Conservation (phyloP, 352 stramenopile genomes). For the Phytophthora fragariaefolia region DNA sequence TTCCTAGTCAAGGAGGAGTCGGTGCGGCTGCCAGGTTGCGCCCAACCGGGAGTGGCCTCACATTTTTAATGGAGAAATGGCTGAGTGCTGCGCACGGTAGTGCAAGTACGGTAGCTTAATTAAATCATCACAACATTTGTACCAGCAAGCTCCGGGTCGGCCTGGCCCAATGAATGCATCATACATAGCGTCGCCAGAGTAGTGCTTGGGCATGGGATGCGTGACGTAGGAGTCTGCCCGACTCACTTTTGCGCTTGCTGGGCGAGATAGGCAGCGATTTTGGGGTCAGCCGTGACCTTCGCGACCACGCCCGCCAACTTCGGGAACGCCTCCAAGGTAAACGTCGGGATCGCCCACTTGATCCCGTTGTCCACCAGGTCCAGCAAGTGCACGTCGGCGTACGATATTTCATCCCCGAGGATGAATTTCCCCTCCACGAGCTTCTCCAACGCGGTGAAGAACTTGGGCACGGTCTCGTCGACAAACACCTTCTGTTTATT, state of each 20-base stretch:
- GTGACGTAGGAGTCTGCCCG: no score
- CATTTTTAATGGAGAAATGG: no score
- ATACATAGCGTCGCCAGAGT: no score
- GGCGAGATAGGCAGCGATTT: neutral
- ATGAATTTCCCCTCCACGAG: constrained; percentile 59
- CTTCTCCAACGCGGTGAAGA: constrained; percentile 48
- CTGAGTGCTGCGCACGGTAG: constrained; percentile 1
- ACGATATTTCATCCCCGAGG: constrained; percentile 48
- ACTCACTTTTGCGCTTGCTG: neutral
- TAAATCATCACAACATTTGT: no score
- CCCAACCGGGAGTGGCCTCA: no score
- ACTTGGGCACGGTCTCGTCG: constrained; percentile 44
- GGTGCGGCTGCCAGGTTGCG: no score
- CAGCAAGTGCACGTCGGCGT: constrained; percentile 2
- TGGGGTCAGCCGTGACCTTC: neutral
- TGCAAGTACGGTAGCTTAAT: constrained; percentile 30
- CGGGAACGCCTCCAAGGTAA: constrained; percentile 14
- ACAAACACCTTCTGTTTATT: constrained; percentile 50
- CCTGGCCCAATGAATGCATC: no score
- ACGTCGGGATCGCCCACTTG: neutral
- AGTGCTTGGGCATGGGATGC: no score
- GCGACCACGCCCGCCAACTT: neutral
- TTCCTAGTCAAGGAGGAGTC: constrained; percentile 10
- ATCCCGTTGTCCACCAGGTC: neutral
- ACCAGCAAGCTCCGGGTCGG: no score